These are phyloP conservation scores for Geranomyces michiganensis DNA, from an alignment of 192 early-diverging fungal genomes.

Conservation along the genomic window DNA sequence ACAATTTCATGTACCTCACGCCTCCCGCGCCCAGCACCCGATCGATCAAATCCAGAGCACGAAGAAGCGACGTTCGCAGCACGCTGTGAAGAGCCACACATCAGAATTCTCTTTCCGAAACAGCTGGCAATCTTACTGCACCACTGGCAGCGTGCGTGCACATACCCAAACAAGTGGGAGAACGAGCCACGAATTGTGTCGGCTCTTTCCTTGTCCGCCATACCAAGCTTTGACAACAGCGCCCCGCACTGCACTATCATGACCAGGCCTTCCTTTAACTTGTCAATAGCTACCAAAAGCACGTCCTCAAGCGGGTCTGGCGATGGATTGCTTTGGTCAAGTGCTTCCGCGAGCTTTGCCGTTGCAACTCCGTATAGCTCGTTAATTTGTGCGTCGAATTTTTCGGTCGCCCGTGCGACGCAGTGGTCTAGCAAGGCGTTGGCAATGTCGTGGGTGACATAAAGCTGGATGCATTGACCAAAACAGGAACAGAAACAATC, in stretches of 20 bases:
- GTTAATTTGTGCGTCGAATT: constrained; percentile 38
- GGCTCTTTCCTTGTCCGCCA: constrained; percentile 37
- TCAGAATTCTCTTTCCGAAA: too few species aligned
- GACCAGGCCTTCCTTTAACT: constrained; percentile 35
- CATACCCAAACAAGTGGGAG: constrained; percentile 29
- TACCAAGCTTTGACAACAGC: constrained; percentile 34
- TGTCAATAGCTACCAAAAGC: constrained; percentile 26
- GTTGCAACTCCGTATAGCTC: constrained; percentile 24
- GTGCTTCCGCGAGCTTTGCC: constrained; percentile 28
- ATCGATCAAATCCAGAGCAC: constrained; percentile 46
- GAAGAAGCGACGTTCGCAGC: constrained; percentile 38
- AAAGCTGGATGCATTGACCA: constrained; percentile 19
- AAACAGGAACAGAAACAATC: too few species aligned
- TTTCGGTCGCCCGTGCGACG: constrained; percentile 27
- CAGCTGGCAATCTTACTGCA: too few species aligned
- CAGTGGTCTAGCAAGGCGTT: constrained; percentile 38
- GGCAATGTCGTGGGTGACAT: constrained; percentile 34
- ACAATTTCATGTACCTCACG: constrained; percentile 23
- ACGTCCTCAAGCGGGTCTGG: neutral
- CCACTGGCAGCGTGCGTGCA: too few species aligned
- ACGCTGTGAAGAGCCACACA: constrained; percentile 11
- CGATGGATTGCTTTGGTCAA: neutral
- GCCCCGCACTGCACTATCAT: constrained; percentile 41
- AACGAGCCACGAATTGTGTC: constrained; percentile 40
- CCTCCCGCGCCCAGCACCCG: constrained; percentile 39